Conservation (phyloP, 441 rosid species). For the Pelargonium australe region DNA sequence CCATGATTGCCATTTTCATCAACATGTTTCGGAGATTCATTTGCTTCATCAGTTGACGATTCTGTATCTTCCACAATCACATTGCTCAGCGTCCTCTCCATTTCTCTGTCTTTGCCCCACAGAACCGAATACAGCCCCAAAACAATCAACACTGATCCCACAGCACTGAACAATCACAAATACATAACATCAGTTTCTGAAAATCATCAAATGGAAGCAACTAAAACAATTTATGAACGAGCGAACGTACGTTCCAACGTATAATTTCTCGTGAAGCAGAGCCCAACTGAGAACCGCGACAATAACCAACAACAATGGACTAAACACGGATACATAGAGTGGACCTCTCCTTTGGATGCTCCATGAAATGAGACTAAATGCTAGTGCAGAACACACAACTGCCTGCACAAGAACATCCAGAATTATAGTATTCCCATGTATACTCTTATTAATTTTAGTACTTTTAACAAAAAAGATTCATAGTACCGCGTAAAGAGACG, state of each 20-base stretch:
- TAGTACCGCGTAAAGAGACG: constrained; percentile 62
- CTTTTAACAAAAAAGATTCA: too few relatives aligned
- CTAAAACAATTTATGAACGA: neutral
- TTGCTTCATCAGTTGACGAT: too few relatives aligned
- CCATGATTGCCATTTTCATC: too few relatives aligned
- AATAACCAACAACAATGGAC: constrained; percentile 64
- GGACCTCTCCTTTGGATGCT: constrained; percentile 70
- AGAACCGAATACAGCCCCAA: too few relatives aligned
- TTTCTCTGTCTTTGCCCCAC: too few relatives aligned
- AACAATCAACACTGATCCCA: too few relatives aligned
- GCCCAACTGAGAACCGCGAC: constrained; percentile 85
- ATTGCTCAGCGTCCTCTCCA: too few relatives aligned
- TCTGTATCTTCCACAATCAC: too few relatives aligned
- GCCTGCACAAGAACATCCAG: constrained; percentile 38
- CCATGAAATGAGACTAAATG: constrained; percentile 66
- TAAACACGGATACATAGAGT: constrained; percentile 84
- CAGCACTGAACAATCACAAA: too few relatives aligned
- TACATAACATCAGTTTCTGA: neutral
- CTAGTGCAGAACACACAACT: constrained; percentile 59
- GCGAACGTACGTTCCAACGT: constrained; percentile 59
- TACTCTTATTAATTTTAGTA: too few relatives aligned
- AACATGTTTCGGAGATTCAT: too few relatives aligned
- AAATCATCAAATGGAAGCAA: neutral
- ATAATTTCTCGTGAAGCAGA: constrained; percentile 67
- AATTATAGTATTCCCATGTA: too few relatives aligned